A percentile compares a stretch with the other conserved stretches of the same genome.
phyloP scores from a whole-genome alignment of 352 stramenopile genomes.

The Phytophthora kernoviae region DNA sequence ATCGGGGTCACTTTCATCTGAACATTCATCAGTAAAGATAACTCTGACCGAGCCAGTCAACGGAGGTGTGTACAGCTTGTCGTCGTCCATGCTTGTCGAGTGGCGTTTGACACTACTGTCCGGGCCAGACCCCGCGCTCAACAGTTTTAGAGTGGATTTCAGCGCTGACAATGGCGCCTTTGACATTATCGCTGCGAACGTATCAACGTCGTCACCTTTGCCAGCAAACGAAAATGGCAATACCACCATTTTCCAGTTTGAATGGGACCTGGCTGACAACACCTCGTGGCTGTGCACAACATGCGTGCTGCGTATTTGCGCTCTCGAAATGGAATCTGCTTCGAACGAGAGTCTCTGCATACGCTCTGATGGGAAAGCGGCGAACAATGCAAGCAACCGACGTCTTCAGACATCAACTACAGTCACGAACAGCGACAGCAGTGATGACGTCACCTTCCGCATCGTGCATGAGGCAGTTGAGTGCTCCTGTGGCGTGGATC shows the following conservation, averaged over 20 bases:
- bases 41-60: constrained; percentile 45
- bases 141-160: constrained; percentile 51
- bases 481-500: constrained; percentile 52
- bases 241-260: constrained; percentile 35
- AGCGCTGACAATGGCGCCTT: constrained; percentile 47
- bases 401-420: constrained; percentile 22
- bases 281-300: constrained; percentile 42
- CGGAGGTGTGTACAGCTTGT: constrained; percentile 47
- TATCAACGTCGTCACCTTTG: constrained; percentile 12
- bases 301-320: constrained; percentile 57
- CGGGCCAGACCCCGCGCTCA: constrained; percentile 24
- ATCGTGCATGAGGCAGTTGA: constrained; percentile 56
- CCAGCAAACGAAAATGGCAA: constrained; percentile 9
- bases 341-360: constrained; percentile 44
- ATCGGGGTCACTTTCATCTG: constrained; percentile 11
- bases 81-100: constrained; percentile 44
- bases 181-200: constrained; percentile 28
- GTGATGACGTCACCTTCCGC: constrained; percentile 42
- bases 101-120: constrained; percentile 41
- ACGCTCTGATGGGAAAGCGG: constrained; percentile 43
- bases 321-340: constrained; percentile 17
- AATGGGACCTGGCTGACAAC: constrained; percentile 53
- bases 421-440: constrained; percentile 8
- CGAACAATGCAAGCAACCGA: constrained; percentile 3
- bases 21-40: constrained; percentile 34